phyloP scores from a whole-genome alignment of 2,329 filamentous ascomycete genomes.

The Alternaria sp. region DNA sequence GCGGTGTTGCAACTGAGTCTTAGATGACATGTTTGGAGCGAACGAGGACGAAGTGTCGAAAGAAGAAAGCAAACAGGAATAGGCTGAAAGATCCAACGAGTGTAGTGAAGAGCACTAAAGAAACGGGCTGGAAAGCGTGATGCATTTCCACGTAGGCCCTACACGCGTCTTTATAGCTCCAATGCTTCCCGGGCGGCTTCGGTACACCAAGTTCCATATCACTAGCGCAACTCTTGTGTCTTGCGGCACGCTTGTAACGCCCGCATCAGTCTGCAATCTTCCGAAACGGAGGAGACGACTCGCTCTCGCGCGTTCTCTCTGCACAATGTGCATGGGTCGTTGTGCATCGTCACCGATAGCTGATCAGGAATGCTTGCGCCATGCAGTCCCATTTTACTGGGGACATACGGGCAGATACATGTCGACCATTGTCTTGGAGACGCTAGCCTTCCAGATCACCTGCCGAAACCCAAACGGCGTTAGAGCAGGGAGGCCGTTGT shows the following conservation, averaged over 20 bases:
- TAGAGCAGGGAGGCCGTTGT: constrained; percentile 6
- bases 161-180: constrained; percentile 22
- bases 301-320: constrained; percentile 14
- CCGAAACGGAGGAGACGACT: constrained; percentile 23
- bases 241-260: constrained; percentile 30
- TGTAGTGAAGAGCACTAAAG: not conserved
- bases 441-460: constrained; percentile 8
- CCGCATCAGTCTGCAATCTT: constrained; percentile 18
- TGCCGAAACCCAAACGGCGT: constrained; percentile 3
- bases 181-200: constrained; percentile 4
- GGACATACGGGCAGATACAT: constrained; percentile 14
- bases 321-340: constrained; percentile 11
- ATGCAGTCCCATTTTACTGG: constrained; percentile 14
- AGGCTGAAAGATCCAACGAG: not conserved
- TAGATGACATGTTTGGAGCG: not conserved
- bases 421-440: constrained; percentile 12
- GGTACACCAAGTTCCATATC: constrained; percentile 3
- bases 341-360: constrained; percentile 10
- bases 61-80: not conserved
- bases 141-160: not conserved
- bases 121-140: not conserved
- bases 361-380: constrained; percentile 7
- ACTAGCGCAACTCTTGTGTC: constrained; percentile 8
- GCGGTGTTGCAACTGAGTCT: not conserved
- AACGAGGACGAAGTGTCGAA: not conserved